Percentiles rank a stretch among this genome's conserved stretches.
Evolutionary conservation across 208 protist genomes (phyloP).

Genomic region (Leishmania lainsoni): DNA sequence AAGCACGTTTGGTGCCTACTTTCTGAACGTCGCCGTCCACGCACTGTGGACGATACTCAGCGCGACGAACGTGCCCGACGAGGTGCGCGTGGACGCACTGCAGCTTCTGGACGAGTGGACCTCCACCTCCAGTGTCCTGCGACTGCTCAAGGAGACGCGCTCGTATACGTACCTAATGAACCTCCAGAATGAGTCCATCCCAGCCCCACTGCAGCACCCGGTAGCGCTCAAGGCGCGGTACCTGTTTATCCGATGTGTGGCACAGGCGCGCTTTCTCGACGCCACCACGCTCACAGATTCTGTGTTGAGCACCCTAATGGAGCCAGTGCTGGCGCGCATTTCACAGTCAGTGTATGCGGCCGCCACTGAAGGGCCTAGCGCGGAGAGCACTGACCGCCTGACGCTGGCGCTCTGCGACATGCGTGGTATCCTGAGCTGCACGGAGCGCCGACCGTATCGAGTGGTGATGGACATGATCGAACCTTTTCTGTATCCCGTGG

Average conservation of each 20-base stretch:
- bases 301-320: constrained; percentile 20
- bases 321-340: constrained; percentile 23
- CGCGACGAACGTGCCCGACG: constrained; percentile 13
- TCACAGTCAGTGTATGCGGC: constrained; percentile 2
- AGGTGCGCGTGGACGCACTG: constrained; percentile 28
- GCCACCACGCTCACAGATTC: constrained; percentile 21
- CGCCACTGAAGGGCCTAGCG: neutral
- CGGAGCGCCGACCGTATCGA: constrained; percentile 35
- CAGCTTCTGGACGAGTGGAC: constrained; percentile 38
- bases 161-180: constrained; percentile 24
- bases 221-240: constrained; percentile 28
- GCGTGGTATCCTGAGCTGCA: constrained; percentile 43
- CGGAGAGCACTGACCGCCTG: constrained; percentile 3
- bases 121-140: constrained; percentile 32
- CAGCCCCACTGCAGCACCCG: constrained; percentile 17
- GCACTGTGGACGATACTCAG: constrained; percentile 30
- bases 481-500: constrained; percentile 27
- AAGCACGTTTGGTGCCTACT: constrained; percentile 28
- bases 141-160: constrained; percentile 30
- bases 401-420: constrained; percentile 37
- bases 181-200: constrained; percentile 16
- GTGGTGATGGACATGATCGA: constrained; percentile 41
- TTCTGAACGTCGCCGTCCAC: constrained; percentile 35
- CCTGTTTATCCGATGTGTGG: constrained; percentile 46
- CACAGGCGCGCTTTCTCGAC: constrained; percentile 33